Evolutionary conservation across 2,329 filamentous ascomycete genomes (phyloP).

Genomic region (Boeremia lycopersici): DNA sequence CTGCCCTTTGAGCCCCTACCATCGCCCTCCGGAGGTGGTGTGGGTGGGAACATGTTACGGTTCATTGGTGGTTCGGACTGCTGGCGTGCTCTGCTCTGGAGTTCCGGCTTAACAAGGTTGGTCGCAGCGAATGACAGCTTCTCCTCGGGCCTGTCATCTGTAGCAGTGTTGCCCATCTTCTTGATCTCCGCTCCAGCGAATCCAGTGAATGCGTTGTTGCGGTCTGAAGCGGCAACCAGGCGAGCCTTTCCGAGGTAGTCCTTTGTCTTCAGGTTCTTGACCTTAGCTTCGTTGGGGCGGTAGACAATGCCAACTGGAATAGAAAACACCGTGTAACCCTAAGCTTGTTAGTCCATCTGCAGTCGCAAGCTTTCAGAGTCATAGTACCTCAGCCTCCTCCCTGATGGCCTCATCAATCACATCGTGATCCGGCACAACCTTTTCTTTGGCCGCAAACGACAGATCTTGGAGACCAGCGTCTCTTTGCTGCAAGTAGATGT

Average conservation of each 20-base stretch:
- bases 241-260: conserved; percentile 97
- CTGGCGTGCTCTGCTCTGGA: conserved; percentile 76
- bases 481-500: conserved; percentile 93
- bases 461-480: conserved; percentile 91
- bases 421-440: conserved; percentile 93
- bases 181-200: conserved; percentile 81
- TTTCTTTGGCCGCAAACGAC: conserved; percentile 89
- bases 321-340: conserved; percentile 98
- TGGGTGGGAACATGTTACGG: conserved; percentile 91
- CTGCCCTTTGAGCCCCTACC: conserved; percentile 51
- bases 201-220: conserved; percentile 79
- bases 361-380: background rate
- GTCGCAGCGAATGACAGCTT: conserved; percentile 90
- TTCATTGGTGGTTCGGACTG: conserved; percentile 82
- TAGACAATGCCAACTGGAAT: conserved; percentile 97
- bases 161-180: conserved; percentile 63
- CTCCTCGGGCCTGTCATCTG: conserved; percentile 80
- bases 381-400: conserved; percentile 84
- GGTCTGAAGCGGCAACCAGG: conserved; percentile 85
- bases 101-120: conserved; percentile 86
- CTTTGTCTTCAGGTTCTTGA: conserved; percentile 96
- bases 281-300: conserved; percentile 94
- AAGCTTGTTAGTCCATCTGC: conserved; percentile 33
- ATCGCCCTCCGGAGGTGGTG: conserved; percentile 92
- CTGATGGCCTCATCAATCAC: conserved; percentile 97